Percentiles rank a stretch among this genome's conserved stretches.
These are phyloP conservation scores for Aspergillus bertholletiae DNA, from an alignment of 495 filamentous ascomycete genomes.

Conservation along the genomic window DNA sequence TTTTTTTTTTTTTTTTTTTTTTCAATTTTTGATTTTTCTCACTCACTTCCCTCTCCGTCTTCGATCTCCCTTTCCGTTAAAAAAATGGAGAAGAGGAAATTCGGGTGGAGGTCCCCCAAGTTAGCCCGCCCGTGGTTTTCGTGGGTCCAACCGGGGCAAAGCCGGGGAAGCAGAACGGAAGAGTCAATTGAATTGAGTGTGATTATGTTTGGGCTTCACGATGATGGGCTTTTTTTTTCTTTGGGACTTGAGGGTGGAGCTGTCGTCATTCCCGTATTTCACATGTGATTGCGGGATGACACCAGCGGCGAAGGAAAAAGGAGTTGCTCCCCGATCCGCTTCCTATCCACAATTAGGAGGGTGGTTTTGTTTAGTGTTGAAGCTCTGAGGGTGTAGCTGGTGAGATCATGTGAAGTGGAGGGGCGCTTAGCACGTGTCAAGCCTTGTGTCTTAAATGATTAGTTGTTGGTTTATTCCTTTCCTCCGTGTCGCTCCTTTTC, in stretches of 20 bases:
- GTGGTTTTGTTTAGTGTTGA: not conserved
- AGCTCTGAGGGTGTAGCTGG: not conserved
- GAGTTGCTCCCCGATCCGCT: not conserved
- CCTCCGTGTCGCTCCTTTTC: not conserved
- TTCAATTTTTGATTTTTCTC: not conserved
- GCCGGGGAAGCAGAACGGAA: not conserved
- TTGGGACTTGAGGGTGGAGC: not conserved
- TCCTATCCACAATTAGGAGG: not conserved
- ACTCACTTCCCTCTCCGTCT: not conserved
- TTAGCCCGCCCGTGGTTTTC: not conserved
- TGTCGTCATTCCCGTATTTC: not conserved
- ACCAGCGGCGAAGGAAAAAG: not conserved
- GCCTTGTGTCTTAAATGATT: not conserved
- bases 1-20: not conserved
- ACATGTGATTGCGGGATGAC: slow-evolving; percentile 3
- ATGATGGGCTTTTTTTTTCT: not conserved
- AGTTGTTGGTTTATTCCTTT: not conserved
- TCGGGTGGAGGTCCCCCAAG: not conserved
- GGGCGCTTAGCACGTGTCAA: not conserved
- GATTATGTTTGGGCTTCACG: not conserved
- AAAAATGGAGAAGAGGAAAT: not conserved
- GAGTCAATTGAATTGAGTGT: not conserved
- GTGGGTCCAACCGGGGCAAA: not conserved
- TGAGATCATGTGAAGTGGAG: not conserved
- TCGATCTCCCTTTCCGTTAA: not conserved